phyloP scores from a whole-genome alignment of 1,284 basidiomycete genomes.

The Cutaneotrichosporon sp. region DNA sequence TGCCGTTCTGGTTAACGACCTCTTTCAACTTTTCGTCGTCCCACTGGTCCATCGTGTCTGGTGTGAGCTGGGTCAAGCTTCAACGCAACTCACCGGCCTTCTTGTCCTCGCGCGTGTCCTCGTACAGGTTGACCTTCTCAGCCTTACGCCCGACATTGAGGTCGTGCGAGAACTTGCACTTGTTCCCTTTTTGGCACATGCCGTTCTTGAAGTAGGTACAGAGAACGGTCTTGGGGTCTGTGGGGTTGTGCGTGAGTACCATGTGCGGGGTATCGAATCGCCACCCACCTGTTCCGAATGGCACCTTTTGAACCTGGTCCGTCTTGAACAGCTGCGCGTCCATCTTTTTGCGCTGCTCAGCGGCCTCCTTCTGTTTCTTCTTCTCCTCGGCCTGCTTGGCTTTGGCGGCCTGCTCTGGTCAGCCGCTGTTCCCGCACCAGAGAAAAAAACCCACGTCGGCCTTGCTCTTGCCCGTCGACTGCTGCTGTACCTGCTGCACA shows the following conservation, averaged over 20 bases:
- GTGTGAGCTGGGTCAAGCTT: too few species aligned
- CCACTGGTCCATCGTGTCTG: conserved; percentile 98
- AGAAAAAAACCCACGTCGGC: conserved; percentile 53
- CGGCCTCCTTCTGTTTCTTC: conserved; percentile 70
- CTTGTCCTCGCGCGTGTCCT: conserved; percentile 65
- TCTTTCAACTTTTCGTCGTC: conserved; percentile 85
- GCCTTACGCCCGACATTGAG: conserved; percentile 80
- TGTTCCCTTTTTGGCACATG: conserved; percentile 75
- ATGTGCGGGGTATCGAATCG: neutral
- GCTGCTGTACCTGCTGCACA: conserved; percentile 71
- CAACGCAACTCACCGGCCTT: conserved; percentile 61
- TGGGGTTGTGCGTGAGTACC: conserved; percentile 9
- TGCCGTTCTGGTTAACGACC: conserved; percentile 82
- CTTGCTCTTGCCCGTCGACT: conserved; percentile 71
- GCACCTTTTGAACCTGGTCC: conserved; percentile 70
- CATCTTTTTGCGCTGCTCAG: conserved; percentile 76
- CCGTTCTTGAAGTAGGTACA: conserved; percentile 87
- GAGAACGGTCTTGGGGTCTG: conserved; percentile 77
- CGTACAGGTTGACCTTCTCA: conserved; percentile 95
- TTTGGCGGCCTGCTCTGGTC: conserved; percentile 57
- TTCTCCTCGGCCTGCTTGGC: conserved; percentile 74
- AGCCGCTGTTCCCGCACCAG: too few species aligned
- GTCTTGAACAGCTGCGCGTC: conserved; percentile 70
- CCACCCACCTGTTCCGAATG: conserved; percentile 70
- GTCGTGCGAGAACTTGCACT: conserved; percentile 97